These are phyloP conservation scores for Wickerhamiella cacticola DNA, from an alignment of 805 yeast species.

Conservation along the genomic window DNA sequence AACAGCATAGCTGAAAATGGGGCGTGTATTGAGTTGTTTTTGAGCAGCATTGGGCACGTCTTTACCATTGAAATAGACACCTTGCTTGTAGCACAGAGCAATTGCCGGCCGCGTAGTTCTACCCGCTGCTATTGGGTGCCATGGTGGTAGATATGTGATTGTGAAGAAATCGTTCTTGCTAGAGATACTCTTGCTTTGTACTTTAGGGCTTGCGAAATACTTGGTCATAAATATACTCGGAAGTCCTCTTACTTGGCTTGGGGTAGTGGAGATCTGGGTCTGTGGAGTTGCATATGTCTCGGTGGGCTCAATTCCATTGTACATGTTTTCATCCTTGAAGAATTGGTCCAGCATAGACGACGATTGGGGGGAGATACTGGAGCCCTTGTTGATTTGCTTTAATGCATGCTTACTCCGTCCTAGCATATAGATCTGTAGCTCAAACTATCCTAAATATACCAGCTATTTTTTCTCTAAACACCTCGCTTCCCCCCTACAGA, in stretches of 20 bases:
- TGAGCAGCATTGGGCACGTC: neutral
- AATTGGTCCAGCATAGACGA: neutral
- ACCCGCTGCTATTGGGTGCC: slow-evolving; percentile 21
- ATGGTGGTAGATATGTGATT: slow-evolving; percentile 20
- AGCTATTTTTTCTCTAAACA: too few species aligned
- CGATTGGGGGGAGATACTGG: neutral
- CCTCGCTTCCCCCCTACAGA: too few species aligned
- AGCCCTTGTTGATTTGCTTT: neutral
- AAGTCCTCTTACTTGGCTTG: slow-evolving; percentile 7
- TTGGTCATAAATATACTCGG: neutral
- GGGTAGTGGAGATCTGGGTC: neutral
- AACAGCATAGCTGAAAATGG: slow-evolving; percentile 17
- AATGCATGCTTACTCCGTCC: neutral
- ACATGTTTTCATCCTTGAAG: neutral
- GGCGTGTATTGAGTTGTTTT: slow-evolving; percentile 11
- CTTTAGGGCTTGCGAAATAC: neutral
- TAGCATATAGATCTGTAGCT: neutral
- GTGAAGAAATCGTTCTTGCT: neutral
- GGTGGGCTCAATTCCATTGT: neutral
- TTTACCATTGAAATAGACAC: slow-evolving; percentile 17
- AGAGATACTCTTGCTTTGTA: too few species aligned
- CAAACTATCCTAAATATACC: too few species aligned
- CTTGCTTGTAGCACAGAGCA: slow-evolving; percentile 12
- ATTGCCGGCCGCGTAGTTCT: slow-evolving; percentile 21
- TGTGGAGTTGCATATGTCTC: slow-evolving; percentile 6